Evolutionary conservation across 1,284 basidiomycete species (phyloP), one percentile per base, ranked within the genome.

Genomic region (Melanopsichium pennsylvanicum): DNA sequence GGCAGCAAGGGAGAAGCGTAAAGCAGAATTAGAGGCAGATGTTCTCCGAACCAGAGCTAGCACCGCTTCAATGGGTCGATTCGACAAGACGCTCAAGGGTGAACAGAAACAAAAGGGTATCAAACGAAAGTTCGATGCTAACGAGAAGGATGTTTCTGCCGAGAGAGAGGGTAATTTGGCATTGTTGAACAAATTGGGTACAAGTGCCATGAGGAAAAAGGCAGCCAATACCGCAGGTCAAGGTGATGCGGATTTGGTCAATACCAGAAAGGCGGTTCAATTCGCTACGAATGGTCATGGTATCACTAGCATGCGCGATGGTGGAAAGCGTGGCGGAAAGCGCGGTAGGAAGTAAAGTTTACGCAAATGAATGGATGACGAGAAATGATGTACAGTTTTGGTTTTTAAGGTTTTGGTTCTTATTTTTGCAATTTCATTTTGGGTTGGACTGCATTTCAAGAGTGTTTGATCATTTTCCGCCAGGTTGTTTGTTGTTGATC

Each of bases 81-180:
- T 96, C 76, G 94, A 97, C 82, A 89, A 87, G 72, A 88, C 86
- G 75, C 86, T 97, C 22, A 89, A 93, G 43, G 93, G 93, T 18
- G 95, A 98, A 82, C 18, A 90, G 79, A 93, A 92, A 81, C 63
- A 67, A 7, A 72, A 71, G 38, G 93, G 94, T 6, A 82, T 94
- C 55, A 97, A 97, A 84, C 88, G 94, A 74, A 96, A 97, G 89
- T 95, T 93, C 77, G 90, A 90, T 7, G 88, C 92, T 0, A 86
- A 88, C 8, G 92, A 93, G 79, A 84, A 84, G 11, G 85, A 90
- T 2, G 84, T 86, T 5, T 82, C 84, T 2, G 80, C 84, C 6
- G 94, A 97, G 83, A 90, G 88, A 75, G 86, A 87, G 37, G 79
- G 86, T 19, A 89, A 92, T 22, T 81, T 97, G 58, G 86, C 87